Conservation (phyloP, 192 early-diverging fungal species). For the Backusella psychrophila region DNA sequence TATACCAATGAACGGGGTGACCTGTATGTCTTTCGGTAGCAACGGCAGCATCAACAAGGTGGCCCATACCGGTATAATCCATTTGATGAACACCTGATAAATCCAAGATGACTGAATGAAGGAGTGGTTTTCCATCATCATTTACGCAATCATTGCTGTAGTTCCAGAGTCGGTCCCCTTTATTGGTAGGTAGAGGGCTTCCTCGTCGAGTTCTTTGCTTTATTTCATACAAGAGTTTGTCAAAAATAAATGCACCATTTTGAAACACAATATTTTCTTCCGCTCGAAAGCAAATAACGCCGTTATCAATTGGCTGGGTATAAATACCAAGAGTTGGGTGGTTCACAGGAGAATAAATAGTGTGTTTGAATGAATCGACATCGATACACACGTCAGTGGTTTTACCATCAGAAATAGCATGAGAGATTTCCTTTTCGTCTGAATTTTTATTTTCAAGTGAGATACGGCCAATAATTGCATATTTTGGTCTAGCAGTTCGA, state of each 20-base stretch:
- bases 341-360: constrained; percentile 27
- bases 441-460: neutral
- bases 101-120: constrained; percentile 80
- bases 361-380: neutral
- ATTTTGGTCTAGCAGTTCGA: constrained; percentile 72
- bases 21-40: constrained; percentile 26
- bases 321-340: constrained; percentile 3
- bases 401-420: neutral
- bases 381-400: neutral
- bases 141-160: constrained; percentile 38
- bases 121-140: constrained; percentile 41
- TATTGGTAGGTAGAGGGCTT: neutral
- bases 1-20: constrained; percentile 19
- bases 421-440: neutral
- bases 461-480: constrained; percentile 47
- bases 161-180: constrained; percentile 27
- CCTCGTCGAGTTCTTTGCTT: constrained; percentile 27
- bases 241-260: constrained; percentile 60
- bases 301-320: constrained; percentile 37
- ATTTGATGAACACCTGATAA: constrained; percentile 74
- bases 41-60: constrained; percentile 61
- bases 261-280: constrained; percentile 70
- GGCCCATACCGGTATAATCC: constrained; percentile 79
- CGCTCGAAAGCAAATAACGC: constrained; percentile 69
- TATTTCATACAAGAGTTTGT: constrained; percentile 44